Evolutionary conservation across 371 early-diverging fungal species (phyloP).

Genomic region (Mucor sp.): DNA sequence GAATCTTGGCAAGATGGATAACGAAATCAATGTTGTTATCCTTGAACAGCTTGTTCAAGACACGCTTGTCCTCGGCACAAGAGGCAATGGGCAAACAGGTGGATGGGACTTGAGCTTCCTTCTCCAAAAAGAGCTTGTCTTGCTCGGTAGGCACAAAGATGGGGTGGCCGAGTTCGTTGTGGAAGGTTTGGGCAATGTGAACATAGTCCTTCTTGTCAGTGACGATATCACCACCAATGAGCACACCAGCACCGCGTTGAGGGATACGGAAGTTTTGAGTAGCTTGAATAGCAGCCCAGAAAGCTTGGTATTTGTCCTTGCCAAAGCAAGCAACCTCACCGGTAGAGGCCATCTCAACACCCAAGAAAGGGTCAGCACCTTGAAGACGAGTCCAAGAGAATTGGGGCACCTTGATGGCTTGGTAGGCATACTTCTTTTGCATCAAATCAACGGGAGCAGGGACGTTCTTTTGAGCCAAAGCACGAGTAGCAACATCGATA

Average conservation of each 20-base stretch:
- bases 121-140: slow-evolving; percentile 52
- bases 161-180: slow-evolving; percentile 63
- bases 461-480: slow-evolving; percentile 65
- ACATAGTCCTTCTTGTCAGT: slow-evolving; percentile 71
- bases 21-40: slow-evolving; percentile 72
- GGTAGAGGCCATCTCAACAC: slow-evolving; percentile 98
- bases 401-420: slow-evolving; percentile 92
- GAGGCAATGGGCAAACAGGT: slow-evolving; percentile 54
- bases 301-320: slow-evolving; percentile 84
- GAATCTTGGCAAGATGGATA: slow-evolving; percentile 74
- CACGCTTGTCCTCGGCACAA: slow-evolving; percentile 49
- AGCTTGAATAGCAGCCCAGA: slow-evolving; percentile 75
- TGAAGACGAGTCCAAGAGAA: slow-evolving; percentile 93
- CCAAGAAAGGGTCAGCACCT: slow-evolving; percentile 94
- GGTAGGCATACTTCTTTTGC: slow-evolving; percentile 65
- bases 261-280: slow-evolving; percentile 86
- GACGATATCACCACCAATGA: slow-evolving; percentile 73
- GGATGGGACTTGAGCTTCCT: slow-evolving; percentile 41
- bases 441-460: slow-evolving; percentile 71
- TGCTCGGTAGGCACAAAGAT: slow-evolving; percentile 69
- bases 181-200: slow-evolving; percentile 66
- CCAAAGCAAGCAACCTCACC: slow-evolving; percentile 98
- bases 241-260: slow-evolving; percentile 63
- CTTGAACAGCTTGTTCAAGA: slow-evolving; percentile 57
- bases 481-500: slow-evolving; percentile 87